Evolutionary conservation across 2,329 filamentous ascomycete species (phyloP), one percentile per base, ranked within the genome.

Genomic region (Diplodia intermedia): DNA sequence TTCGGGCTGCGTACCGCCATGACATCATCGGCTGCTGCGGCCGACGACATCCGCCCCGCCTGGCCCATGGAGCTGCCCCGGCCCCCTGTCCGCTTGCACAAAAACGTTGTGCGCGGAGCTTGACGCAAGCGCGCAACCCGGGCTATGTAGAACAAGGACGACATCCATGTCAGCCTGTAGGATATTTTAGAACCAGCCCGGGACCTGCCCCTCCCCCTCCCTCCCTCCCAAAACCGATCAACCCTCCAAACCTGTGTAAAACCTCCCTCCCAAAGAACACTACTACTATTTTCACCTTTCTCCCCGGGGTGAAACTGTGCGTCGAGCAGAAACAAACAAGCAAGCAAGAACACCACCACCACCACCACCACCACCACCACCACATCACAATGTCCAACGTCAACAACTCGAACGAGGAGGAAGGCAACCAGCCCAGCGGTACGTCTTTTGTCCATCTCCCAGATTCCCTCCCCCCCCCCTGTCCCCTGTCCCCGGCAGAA

Each of bases 361-460:
- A 49, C 40, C 9, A 5, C 43, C 8, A 52, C 36, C 8, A 52
- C n/a, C 5, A 55, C 12, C 54, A n/a, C 38, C n/a, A 49, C 40
- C 9, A 5, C 43, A 29, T 26, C 2, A 29, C 50, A 23, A 50
- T 49, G 26, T 33, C 40, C 23, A 60, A 67, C 65, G 53, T 53
- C 14, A 67, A 67, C 43, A 67, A 67, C 55, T 53, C 66, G 31
- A 47, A 54, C 56, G 47, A 67, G 23, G 66, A 67, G 12, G 14
- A 12, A 4, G 66, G 56, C 20, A 67, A 67, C 66, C 66, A 67
- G 66, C 47, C 55, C 18, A 62, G 66, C 36, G 66, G 66, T 62
- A 47, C 9, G 65, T 66, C 38, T 56, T 4, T 50, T 33, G 8
- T 33, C 31, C 31, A 38, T 38, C 36, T 38, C 36, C 36, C 36